Conservation (phyloP, 371 early-diverging fungal species). For the Amoeboaphelidium occidentale region DNA sequence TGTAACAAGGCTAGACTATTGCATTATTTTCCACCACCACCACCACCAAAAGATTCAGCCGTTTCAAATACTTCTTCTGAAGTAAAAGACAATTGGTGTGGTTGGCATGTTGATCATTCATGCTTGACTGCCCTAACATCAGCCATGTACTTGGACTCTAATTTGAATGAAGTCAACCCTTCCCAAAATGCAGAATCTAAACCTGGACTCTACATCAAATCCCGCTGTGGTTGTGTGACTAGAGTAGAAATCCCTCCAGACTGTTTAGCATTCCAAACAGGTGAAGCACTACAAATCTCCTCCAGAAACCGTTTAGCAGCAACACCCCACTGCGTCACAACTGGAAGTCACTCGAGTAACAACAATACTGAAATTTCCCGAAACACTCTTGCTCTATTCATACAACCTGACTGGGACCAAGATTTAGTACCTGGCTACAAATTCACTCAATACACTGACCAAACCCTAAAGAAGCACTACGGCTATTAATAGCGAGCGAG, state of each 20-base stretch:
- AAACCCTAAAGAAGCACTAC: slow-evolving; percentile 12
- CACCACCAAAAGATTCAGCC: background rate
- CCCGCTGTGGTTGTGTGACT: slow-evolving; percentile 16
- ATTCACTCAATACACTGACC: slow-evolving; percentile 29
- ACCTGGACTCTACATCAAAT: slow-evolving; percentile 27
- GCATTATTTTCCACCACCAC: slow-evolving; percentile 25
- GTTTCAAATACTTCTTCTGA: slow-evolving; percentile 4
- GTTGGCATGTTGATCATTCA: slow-evolving; percentile 32
- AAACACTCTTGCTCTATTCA: slow-evolving; percentile 35
- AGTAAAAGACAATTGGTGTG: slow-evolving; percentile 17
- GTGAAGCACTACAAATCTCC: slow-evolving; percentile 27
- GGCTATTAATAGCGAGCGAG: background rate
- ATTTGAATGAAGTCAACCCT: background rate
- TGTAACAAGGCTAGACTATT: slow-evolving; percentile 27
- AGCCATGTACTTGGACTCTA: slow-evolving; percentile 18
- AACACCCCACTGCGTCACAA: slow-evolving; percentile 30
- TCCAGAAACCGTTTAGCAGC: slow-evolving; percentile 21
- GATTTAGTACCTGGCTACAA: slow-evolving; percentile 14
- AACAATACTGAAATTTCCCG: slow-evolving; percentile 13
- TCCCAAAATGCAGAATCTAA: slow-evolving; percentile 6
- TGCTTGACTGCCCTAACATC: slow-evolving; percentile 21
- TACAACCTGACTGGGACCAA: slow-evolving; percentile 20
- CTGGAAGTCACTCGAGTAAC: slow-evolving; percentile 7
- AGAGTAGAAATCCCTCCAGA: slow-evolving; percentile 26
- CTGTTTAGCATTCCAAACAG: slow-evolving; percentile 32